Evolutionary conservation across 169 alveolate species (phyloP).

Genomic region (Cryptosporidium sp.): DNA sequence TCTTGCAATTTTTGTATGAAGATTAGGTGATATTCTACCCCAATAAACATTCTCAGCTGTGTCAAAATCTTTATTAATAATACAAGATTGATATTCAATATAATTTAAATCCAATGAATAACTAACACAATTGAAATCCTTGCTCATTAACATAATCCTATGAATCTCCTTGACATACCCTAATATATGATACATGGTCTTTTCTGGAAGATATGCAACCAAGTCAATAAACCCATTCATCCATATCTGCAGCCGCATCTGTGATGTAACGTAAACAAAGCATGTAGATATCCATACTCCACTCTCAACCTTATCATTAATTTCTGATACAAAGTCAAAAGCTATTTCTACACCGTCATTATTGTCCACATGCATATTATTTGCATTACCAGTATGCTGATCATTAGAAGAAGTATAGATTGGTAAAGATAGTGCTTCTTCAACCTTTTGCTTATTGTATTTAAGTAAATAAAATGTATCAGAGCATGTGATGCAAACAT

Average conservation of each 20-base stretch:
- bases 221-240: slow-evolving; percentile 84
- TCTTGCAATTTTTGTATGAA: slow-evolving; percentile 89
- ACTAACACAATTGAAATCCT: slow-evolving; percentile 80
- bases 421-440: slow-evolving; percentile 74
- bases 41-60: slow-evolving; percentile 83
- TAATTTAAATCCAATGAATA: slow-evolving; percentile 79
- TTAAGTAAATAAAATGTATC: slow-evolving; percentile 88
- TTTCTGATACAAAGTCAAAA: slow-evolving; percentile 86
- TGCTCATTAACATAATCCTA: slow-evolving; percentile 81
- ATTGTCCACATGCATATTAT: slow-evolving; percentile 31
- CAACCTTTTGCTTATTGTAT: slow-evolving; percentile 83
- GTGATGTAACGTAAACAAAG: slow-evolving; percentile 82
- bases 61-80: slow-evolving; percentile 79
- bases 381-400: background rate
- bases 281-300: slow-evolving; percentile 88
- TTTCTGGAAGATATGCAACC: slow-evolving; percentile 81
- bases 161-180: slow-evolving; percentile 86
- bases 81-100: slow-evolving; percentile 80
- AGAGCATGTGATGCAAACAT: slow-evolving; percentile 79
- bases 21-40: slow-evolving; percentile 81
- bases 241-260: slow-evolving; percentile 83
- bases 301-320: slow-evolving; percentile 82
- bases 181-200: slow-evolving; percentile 82
- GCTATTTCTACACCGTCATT: slow-evolving; percentile 91
- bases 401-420: slow-evolving; percentile 52